Conservation (phyloP, 2,329 filamentous ascomycete species). For the Aspergillus hiratsukae region DNA sequence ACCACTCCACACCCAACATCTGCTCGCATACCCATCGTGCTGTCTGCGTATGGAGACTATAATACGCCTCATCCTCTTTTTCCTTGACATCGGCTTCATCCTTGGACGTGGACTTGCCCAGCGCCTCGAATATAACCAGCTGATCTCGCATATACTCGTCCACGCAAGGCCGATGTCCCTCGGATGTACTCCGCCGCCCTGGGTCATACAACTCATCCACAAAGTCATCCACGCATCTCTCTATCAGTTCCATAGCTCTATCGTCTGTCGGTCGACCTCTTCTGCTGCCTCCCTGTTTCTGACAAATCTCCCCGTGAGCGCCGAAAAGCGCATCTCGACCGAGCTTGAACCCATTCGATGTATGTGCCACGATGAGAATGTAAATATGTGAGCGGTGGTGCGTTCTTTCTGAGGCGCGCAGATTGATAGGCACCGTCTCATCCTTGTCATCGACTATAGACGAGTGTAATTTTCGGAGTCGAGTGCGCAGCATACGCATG, state of each 20-base stretch:
- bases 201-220: slow-evolving; percentile 41
- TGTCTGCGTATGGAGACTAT: slow-evolving; percentile 41
- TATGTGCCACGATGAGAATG: slow-evolving; percentile 53
- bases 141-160: slow-evolving; percentile 57
- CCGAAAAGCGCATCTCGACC: slow-evolving; percentile 51
- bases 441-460: slow-evolving; percentile 9
- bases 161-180: slow-evolving; percentile 38
- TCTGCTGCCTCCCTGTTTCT: background rate
- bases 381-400: slow-evolving; percentile 46
- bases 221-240: slow-evolving; percentile 43
- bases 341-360: slow-evolving; percentile 44
- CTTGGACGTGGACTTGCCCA: slow-evolving; percentile 38
- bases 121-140: slow-evolving; percentile 55
- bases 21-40: slow-evolving; percentile 42
- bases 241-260: slow-evolving; percentile 35
- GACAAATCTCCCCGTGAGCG: too few species aligned
- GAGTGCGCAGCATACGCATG: slow-evolving; percentile 13
- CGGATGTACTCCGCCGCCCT: slow-evolving; percentile 15
- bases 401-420: slow-evolving; percentile 40
- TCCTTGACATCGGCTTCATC: slow-evolving; percentile 8
- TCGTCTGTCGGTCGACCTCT: background rate
- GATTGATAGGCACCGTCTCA: slow-evolving; percentile 18
- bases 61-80: slow-evolving; percentile 25
- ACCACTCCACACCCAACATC: slow-evolving; percentile 15
- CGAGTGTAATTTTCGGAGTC: slow-evolving; percentile 11